A percentile compares a stretch with the other conserved stretches of the same genome.
These are phyloP conservation scores for Apophysomyces variabilis DNA, from an alignment of 371 early-diverging fungal genomes.

Conservation along the genomic window DNA sequence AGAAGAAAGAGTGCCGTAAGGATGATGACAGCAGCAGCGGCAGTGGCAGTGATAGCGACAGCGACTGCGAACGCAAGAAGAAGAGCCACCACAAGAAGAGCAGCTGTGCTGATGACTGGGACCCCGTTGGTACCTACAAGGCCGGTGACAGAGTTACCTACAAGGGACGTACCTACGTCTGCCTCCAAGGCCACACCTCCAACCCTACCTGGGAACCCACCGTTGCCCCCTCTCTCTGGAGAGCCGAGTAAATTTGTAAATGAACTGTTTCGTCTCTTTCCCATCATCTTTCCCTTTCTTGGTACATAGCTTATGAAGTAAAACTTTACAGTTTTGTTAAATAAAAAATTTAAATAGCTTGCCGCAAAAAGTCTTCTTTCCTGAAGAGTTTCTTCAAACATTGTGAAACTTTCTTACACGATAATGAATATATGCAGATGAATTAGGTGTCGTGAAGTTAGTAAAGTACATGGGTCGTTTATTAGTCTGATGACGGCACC, in stretches of 20 bases:
- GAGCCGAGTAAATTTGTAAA: constrained; percentile 39
- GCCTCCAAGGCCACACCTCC: constrained; percentile 59
- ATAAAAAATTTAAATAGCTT: background rate
- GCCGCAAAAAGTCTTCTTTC: too few relatives aligned
- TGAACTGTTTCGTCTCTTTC: background rate
- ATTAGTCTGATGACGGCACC: too few relatives aligned
- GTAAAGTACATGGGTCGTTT: too few relatives aligned
- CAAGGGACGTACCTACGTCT: constrained; percentile 53
- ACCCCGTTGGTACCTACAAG: constrained; percentile 58
- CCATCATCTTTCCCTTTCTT: background rate
- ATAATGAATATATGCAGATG: too few relatives aligned
- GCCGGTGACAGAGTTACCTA: constrained; percentile 62
- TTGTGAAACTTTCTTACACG: too few relatives aligned
- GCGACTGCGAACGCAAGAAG: constrained; percentile 24
- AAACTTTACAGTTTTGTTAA: background rate
- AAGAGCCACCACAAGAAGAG: constrained; percentile 16
- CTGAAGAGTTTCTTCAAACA: too few relatives aligned
- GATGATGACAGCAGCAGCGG: constrained; percentile 11
- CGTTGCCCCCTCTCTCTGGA: constrained; percentile 61
- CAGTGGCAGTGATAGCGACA: constrained; percentile 2
- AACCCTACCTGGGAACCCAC: constrained; percentile 64
- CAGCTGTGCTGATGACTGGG: constrained; percentile 44
- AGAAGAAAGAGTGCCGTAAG: constrained; percentile 21
- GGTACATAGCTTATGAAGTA: constrained; percentile 1
- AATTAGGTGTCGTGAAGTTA: too few relatives aligned